Base-by-base conservation (phyloP, 345 rosid species). In the Barbarea vulgaris region DNA sequence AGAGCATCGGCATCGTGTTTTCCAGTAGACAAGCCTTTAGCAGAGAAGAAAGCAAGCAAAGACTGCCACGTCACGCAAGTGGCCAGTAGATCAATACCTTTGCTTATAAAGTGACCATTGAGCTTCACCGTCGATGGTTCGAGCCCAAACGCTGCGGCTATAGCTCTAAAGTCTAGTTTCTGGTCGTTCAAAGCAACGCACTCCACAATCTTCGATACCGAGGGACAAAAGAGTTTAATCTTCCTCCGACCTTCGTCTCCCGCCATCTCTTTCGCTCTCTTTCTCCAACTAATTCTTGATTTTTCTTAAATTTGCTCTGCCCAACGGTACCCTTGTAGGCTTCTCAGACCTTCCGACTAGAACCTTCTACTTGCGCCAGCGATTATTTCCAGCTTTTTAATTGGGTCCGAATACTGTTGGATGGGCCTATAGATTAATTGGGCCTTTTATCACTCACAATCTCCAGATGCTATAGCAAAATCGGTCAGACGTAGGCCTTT, bases 41-140 rank as follows among this genome's bases (percentile, higher is more conserved):
- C 64, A 47, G 93, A 80, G 87, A 95, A 95, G 84, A 85, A 92
- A 39, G 82, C 82, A 15, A 92, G 84, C 64, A 92, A 80, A 21
- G 94, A 89, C 61, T 78, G 74, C 98, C 97, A 95, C 5, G 97
- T 95, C 59, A 95, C 91, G 31, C 93, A 85, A 30, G 83, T 68
- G 13, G 98, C 84, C 0, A 92, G 59, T 30, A 89, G 76, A 67
- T 92, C 94, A 33, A 62, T 19, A 41, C 90, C 97, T 79, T 94
- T 79, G 85, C 97, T 87, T 64, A 92, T 83, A 13, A 87, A 90
- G 89, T 92, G 91, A 19, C 91, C 96, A 68, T 92, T 90, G 69
- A 95, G 85, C 87, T 83, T 89, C 60, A 95, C 76, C 37, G 93
- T 81, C 34, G 84, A 72, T 9, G 97, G 96, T 51, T 89, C 91